These are phyloP conservation scores for Venturia aucupariae DNA, from an alignment of 2,329 filamentous ascomycete genomes.

Conservation along the genomic window DNA sequence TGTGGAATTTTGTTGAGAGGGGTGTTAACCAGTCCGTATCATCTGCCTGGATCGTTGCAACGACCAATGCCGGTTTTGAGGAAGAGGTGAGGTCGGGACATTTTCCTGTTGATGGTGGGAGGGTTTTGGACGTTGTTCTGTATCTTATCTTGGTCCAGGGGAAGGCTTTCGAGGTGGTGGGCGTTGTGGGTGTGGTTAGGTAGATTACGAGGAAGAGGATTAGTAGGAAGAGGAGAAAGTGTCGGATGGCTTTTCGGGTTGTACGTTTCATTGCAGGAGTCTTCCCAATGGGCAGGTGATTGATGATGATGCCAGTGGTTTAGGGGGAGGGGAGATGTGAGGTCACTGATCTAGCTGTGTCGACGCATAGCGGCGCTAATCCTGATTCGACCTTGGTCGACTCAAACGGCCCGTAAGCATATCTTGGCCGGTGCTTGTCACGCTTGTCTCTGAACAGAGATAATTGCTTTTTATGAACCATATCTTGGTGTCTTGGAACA, in stretches of 20 bases:
- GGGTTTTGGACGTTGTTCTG: conserved; percentile 26
- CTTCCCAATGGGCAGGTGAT: neutral
- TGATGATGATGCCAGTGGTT: neutral
- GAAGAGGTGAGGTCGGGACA: conserved; percentile 33
- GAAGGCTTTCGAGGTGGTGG: conserved; percentile 24
- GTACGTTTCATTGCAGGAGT: conserved; percentile 27
- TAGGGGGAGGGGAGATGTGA: no score
- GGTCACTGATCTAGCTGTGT: no score
- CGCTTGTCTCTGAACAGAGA: no score
- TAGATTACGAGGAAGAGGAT: conserved; percentile 30
- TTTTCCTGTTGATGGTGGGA: conserved; percentile 27
- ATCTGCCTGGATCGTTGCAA: conserved; percentile 35
- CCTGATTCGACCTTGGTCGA: no score
- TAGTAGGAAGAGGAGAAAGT: conserved; percentile 28
- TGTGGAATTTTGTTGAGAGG: conserved; percentile 33
- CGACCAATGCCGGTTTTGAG: conserved; percentile 37
- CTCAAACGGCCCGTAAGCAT: no score
- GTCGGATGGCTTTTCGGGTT: conserved; percentile 26
- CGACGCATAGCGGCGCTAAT: no score
- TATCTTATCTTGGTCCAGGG: conserved; percentile 38
- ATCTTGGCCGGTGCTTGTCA: no score
- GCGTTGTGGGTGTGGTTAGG: conserved; percentile 26
- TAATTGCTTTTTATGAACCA: no score
- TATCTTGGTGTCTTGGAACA: no score
- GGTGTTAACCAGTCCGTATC: conserved; percentile 34